A percentile compares a stretch with the other conserved stretches of the same genome.
Evolutionary conservation across 345 rosid species (phyloP).

Genomic region (Euphorbia tirucalli): DNA sequence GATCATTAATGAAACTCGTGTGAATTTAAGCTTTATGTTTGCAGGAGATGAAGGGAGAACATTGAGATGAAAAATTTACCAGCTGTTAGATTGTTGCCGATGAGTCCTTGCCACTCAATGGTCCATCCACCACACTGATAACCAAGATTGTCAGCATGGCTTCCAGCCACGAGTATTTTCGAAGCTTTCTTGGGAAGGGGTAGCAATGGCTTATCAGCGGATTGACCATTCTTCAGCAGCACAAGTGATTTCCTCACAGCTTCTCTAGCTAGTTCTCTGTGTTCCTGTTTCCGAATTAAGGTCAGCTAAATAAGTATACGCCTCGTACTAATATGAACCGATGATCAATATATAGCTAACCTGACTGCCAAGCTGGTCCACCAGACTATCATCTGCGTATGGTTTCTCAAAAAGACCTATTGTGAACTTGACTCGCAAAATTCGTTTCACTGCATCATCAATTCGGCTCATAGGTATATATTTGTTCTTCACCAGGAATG

Average conservation of each 20-base stretch:
- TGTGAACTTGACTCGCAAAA: slow-evolving; percentile 73
- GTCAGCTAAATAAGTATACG: neutral
- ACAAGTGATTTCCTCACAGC: slow-evolving; percentile 96
- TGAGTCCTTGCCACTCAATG: slow-evolving; percentile 81
- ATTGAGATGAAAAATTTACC: slow-evolving; percentile 40
- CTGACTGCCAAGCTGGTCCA: slow-evolving; percentile 80
- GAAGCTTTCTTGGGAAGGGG: slow-evolving; percentile 76
- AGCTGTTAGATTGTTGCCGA: slow-evolving; percentile 64
- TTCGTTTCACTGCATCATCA: slow-evolving; percentile 84
- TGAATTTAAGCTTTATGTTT: neutral
- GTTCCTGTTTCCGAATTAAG: slow-evolving; percentile 49
- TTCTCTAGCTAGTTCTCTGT: slow-evolving; percentile 91
- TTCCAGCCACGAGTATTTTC: slow-evolving; percentile 82
- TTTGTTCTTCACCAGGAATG: slow-evolving; percentile 54
- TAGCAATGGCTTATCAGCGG: slow-evolving; percentile 54
- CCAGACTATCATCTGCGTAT: slow-evolving; percentile 67
- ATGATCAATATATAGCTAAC: slow-evolving; percentile 25
- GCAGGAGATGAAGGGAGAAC: neutral
- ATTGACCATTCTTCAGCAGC: slow-evolving; percentile 74
- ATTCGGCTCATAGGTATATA: slow-evolving; percentile 69
- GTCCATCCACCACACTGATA: slow-evolving; percentile 99
- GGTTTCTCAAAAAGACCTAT: slow-evolving; percentile 96
- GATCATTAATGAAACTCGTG: neutral
- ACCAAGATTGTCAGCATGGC: slow-evolving; percentile 92
- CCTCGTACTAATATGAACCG: neutral